Evolutionary conservation across 2,329 filamentous ascomycete species (phyloP).

Genomic region (Davidsoniella virescens): DNA sequence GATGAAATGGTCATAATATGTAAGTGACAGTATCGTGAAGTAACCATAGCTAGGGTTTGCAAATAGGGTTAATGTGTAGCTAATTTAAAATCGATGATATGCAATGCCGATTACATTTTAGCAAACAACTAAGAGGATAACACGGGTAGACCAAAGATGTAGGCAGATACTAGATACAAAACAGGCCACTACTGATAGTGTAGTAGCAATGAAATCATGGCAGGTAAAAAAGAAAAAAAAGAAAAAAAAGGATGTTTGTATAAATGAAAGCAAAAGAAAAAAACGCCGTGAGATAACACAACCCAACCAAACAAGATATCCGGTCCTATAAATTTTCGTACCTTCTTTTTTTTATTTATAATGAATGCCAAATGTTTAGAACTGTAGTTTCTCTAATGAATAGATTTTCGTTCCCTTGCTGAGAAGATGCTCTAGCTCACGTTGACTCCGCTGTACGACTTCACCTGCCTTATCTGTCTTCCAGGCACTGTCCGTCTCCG

Average conservation of each 20-base stretch:
- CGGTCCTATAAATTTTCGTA: too few species aligned
- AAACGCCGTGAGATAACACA: conserved; percentile 1
- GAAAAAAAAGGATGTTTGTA: not conserved
- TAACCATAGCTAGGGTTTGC: too few species aligned
- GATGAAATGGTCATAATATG: too few species aligned
- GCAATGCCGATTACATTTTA: too few species aligned
- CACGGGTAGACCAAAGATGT: too few species aligned
- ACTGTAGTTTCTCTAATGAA: conserved; percentile 59
- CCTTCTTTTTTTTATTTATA: not conserved
- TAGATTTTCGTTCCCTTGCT: conserved; percentile 71
- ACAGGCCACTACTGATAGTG: not conserved
- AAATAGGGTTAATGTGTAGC: too few species aligned
- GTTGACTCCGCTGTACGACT: conserved; percentile 47
- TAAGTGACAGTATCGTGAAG: too few species aligned
- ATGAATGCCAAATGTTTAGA: conserved; percentile 24
- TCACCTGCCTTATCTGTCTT: conserved; percentile 56
- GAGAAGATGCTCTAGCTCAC: conserved; percentile 62
- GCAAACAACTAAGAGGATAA: not conserved
- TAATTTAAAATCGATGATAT: too few species aligned
- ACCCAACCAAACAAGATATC: conserved; percentile 1
- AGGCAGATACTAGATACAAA: not conserved
- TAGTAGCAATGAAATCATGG: not conserved
- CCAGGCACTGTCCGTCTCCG: conserved; percentile 25
- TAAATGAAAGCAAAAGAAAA: not conserved
- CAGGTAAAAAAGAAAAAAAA: not conserved